These are phyloP conservation scores for Plantago major DNA, from an alignment of 257 asterid species.

Conservation along the genomic window DNA sequence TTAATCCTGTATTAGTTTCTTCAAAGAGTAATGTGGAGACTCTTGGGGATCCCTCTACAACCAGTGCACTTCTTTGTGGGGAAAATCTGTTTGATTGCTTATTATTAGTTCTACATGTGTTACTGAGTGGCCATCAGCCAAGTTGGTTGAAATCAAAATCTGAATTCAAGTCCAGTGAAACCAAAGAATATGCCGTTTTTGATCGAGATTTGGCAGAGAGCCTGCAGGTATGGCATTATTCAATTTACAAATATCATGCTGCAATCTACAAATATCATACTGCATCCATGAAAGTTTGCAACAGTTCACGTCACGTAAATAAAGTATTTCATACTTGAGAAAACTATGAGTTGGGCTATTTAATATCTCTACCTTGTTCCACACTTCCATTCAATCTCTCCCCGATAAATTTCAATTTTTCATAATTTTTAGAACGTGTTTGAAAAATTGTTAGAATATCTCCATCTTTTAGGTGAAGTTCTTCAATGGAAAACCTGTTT, in stretches of 20 bases:
- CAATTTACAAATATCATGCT: conserved; percentile 6
- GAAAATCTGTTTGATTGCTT: conserved; percentile 77
- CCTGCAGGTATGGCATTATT: conserved; percentile 66
- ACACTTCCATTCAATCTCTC: too few relatives aligned
- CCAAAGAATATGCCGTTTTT: conserved; percentile 50
- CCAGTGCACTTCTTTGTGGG: conserved; percentile 45
- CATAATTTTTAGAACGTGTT: too few relatives aligned
- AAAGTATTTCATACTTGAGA: too few relatives aligned
- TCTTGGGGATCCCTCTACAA: conserved; percentile 39
- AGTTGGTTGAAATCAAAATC: conserved; percentile 80
- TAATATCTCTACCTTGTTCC: too few relatives aligned
- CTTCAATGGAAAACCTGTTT: too few relatives aligned
- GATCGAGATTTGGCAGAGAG: conserved; percentile 84
- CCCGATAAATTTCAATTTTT: too few relatives aligned
- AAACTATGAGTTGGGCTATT: too few relatives aligned
- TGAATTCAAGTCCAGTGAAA: conserved; percentile 47
- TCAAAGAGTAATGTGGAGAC: conserved; percentile 55
- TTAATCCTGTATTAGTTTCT: conserved; percentile 34
- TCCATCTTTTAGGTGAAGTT: too few relatives aligned
- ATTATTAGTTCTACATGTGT: conserved; percentile 78
- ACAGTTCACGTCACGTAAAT: too few relatives aligned
- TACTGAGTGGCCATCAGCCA: conserved; percentile 80
- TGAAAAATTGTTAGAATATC: too few relatives aligned
- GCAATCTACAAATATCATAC: too few relatives aligned
- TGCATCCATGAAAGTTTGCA: too few relatives aligned